These are phyloP conservation scores for Neurospora sp. DNA, from an alignment of 495 filamentous ascomycete species.

Conservation along the genomic window DNA sequence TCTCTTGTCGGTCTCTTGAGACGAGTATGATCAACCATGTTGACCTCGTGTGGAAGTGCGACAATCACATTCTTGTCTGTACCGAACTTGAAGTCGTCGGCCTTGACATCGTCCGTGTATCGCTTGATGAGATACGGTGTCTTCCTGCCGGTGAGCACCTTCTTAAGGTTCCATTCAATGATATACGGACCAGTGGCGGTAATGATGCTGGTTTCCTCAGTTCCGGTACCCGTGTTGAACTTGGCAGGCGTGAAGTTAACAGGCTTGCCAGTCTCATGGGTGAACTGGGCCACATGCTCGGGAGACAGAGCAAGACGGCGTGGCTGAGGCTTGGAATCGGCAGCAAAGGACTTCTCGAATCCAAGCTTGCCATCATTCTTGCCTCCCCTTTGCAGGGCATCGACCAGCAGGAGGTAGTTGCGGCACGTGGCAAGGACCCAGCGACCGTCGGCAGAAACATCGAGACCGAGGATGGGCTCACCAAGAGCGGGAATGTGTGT, in stretches of 20 bases:
- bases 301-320: conserved; percentile 81
- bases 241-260: conserved; percentile 82
- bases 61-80: conserved; percentile 97
- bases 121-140: conserved; percentile 94
- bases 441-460: conserved; percentile 87
- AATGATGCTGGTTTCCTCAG: conserved; percentile 80
- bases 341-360: conserved; percentile 87
- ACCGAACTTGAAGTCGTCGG: conserved; percentile 98
- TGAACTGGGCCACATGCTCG: conserved; percentile 89
- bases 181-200: conserved; percentile 97
- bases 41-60: conserved; percentile 90
- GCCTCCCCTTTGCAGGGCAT: conserved; percentile 79
- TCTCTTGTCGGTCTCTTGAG: conserved; percentile 86
- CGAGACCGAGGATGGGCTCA: conserved; percentile 88
- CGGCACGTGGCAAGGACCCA: conserved; percentile 93
- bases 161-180: conserved; percentile 91
- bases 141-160: conserved; percentile 64
- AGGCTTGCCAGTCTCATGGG: conserved; percentile 80
- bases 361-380: conserved; percentile 97
- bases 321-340: conserved; percentile 87
- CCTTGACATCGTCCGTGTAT: conserved; percentile 88
- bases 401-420: conserved; percentile 89
- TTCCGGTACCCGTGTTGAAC: conserved; percentile 84
- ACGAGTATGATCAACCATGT: conserved; percentile 81
- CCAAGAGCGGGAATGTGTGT: conserved; percentile 93